Evolutionary conservation across 73 alveolate species (phyloP).

Genomic region (Tetrahymena malaccensis): DNA sequence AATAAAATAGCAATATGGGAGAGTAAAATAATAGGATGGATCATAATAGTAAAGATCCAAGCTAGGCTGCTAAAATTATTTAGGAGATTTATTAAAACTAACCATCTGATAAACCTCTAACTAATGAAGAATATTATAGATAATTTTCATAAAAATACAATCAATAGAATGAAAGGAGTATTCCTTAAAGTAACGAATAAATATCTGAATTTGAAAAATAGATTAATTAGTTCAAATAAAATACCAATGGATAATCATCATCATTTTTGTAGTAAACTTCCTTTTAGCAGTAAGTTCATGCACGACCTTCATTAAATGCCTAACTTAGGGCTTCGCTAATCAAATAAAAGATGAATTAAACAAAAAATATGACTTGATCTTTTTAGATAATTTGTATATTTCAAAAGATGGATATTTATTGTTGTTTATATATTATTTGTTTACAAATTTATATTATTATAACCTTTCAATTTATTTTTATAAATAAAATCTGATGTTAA

Average conservation of each 20-base stretch:
- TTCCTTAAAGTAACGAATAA: background rate
- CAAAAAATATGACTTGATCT: background rate
- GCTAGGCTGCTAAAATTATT: background rate
- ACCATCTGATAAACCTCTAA: background rate
- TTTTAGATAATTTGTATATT: background rate
- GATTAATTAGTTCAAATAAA: background rate
- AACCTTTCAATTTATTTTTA: too few relatives aligned
- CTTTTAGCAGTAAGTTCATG: background rate
- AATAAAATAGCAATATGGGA: background rate
- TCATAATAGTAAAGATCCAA: background rate
- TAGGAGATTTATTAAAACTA: background rate
- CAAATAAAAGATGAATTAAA: background rate
- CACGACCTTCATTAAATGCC: background rate
- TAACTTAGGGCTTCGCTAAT: background rate
- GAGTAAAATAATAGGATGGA: background rate
- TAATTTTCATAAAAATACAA: background rate
- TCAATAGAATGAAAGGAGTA: background rate
- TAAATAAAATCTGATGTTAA: too few relatives aligned
- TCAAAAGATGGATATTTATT: too few relatives aligned
- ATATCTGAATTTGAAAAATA: background rate
- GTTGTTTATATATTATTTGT: too few relatives aligned
- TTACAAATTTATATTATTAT: too few relatives aligned
- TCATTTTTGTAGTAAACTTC: background rate
- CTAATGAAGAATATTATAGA: background rate
- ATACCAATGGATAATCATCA: background rate